Conservation (phyloP, 2,329 filamentous ascomycete species). For the Achaetomium macrosporum region DNA sequence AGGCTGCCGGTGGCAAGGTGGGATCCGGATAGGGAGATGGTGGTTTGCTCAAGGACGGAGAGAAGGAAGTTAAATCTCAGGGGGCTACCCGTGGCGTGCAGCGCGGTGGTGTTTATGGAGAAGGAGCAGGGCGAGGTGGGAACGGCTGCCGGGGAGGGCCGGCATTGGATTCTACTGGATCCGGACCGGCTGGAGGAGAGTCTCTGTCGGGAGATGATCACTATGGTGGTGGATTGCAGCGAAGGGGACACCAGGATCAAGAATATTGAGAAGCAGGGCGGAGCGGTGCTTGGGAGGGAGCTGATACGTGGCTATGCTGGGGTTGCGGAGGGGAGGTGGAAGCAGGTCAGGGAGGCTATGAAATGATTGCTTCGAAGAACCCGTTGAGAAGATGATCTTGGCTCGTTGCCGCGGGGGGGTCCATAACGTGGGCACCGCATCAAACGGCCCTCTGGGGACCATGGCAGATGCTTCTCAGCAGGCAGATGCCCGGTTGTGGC, state of each 20-base stretch:
- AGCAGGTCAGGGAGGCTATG: slow-evolving; percentile 45
- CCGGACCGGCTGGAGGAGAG: slow-evolving; percentile 87
- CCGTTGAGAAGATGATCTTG: background rate
- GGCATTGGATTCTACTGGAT: slow-evolving; percentile 75
- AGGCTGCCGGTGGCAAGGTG: slow-evolving; percentile 73
- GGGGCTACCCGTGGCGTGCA: slow-evolving; percentile 68
- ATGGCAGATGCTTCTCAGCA: no score
- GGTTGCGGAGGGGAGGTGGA: slow-evolving; percentile 59
- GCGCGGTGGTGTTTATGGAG: slow-evolving; percentile 71
- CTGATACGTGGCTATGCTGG: slow-evolving; percentile 55
- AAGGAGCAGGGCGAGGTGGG: slow-evolving; percentile 43
- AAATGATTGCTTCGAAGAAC: slow-evolving; percentile 3
- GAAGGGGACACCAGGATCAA: slow-evolving; percentile 54
- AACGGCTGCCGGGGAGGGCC: slow-evolving; percentile 30
- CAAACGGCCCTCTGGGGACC: no score
- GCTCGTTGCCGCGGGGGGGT: no score
- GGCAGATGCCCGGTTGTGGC: no score
- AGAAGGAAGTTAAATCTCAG: slow-evolving; percentile 53
- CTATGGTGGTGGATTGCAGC: slow-evolving; percentile 66
- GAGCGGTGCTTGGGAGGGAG: slow-evolving; percentile 59
- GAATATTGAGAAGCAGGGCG: slow-evolving; percentile 78
- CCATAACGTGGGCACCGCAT: no score
- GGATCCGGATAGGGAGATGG: slow-evolving; percentile 72
- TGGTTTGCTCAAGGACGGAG: slow-evolving; percentile 64
- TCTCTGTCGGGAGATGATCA: slow-evolving; percentile 76